A percentile compares a stretch with the other conserved stretches of the same genome.
These are phyloP conservation scores for Irpex sp. DNA, from an alignment of 1,284 basidiomycete genomes.

Conservation along the genomic window DNA sequence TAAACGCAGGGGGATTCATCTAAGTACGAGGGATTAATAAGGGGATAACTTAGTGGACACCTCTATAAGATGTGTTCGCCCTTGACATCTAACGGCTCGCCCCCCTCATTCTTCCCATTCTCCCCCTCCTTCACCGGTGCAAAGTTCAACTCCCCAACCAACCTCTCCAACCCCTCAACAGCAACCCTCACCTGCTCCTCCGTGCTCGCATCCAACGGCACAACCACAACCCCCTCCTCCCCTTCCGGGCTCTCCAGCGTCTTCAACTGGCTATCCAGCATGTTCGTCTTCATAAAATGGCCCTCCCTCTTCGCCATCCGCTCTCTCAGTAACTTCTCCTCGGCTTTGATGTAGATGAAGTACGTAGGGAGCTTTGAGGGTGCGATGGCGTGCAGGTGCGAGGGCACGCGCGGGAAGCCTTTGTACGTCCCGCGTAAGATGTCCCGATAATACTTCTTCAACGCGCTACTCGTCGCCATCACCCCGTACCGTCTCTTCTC, in stretches of 20 bases:
- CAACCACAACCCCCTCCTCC: conserved; percentile 66
- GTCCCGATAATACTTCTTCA: conserved; percentile 81
- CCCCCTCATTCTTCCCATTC: background rate
- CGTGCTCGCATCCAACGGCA: conserved; percentile 54
- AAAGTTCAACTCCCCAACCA: conserved; percentile 12
- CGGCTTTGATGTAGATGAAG: conserved; percentile 84
- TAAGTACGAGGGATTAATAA: background rate
- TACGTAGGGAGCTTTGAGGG: conserved; percentile 51
- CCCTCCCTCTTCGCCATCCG: conserved; percentile 71
- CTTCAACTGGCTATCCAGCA: conserved; percentile 84
- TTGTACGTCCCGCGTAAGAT: conserved; percentile 62
- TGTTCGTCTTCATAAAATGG: conserved; percentile 88
- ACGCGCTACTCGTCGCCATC: conserved; percentile 84
- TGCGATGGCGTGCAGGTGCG: conserved; percentile 23
- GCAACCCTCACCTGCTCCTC: conserved; percentile 55
- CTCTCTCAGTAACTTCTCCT: conserved; percentile 56
- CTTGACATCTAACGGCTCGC: background rate
- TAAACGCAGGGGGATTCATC: background rate
- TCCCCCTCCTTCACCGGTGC: background rate
- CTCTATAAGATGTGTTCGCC: background rate
- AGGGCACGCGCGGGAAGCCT: conserved; percentile 19
- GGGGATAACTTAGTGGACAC: background rate
- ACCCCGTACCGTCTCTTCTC: conserved; percentile 37
- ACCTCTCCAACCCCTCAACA: conserved; percentile 29
- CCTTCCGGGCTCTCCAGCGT: conserved; percentile 76